These are phyloP conservation scores for Escovopsis weberi DNA, from an alignment of 2,329 filamentous ascomycete genomes.

Conservation along the genomic window DNA sequence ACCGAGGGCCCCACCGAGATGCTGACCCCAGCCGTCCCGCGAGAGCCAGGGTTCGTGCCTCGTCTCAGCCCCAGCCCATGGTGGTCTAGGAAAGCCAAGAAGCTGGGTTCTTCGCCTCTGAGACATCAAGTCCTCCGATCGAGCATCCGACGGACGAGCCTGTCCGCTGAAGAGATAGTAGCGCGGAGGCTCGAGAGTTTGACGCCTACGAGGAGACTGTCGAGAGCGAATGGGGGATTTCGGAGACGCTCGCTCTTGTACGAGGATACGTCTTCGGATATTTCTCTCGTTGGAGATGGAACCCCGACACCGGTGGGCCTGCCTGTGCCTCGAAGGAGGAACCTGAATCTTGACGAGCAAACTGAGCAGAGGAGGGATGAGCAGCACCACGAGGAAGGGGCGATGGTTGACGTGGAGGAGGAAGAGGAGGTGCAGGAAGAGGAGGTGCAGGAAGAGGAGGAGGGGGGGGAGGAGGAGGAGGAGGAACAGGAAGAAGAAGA, in stretches of 20 bases:
- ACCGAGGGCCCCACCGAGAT: conserved; percentile 1
- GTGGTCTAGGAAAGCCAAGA: conserved; percentile 21
- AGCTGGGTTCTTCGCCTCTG: conserved; percentile 18
- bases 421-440: not conserved
- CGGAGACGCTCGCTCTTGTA: conserved; percentile 17
- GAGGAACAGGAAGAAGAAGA: not conserved
- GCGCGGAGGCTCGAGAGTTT: conserved; percentile 1
- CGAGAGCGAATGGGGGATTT: not conserved
- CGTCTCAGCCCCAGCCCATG: conserved; percentile 13
- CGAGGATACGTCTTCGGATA: conserved; percentile 44
- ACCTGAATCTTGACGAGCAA: conserved; percentile 4
- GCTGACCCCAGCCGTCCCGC: conserved; percentile 1
- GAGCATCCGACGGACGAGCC: conserved; percentile 12
- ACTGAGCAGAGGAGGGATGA: conserved; percentile 4
- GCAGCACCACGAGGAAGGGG: not conserved
- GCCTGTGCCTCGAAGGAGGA: not conserved
- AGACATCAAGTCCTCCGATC: conserved; percentile 20
- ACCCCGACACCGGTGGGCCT: conserved; percentile 21
- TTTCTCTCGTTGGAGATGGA: conserved; percentile 37
- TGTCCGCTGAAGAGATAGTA: conserved; percentile 1
- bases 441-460: not conserved
- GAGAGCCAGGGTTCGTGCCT: conserved; percentile 1
- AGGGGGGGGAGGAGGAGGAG: not conserved
- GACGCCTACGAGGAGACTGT: conserved; percentile 3
- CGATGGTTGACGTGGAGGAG: not conserved